These are phyloP conservation scores for Pugionium cornutum DNA, from an alignment of 345 rosid genomes.

Conservation along the genomic window DNA sequence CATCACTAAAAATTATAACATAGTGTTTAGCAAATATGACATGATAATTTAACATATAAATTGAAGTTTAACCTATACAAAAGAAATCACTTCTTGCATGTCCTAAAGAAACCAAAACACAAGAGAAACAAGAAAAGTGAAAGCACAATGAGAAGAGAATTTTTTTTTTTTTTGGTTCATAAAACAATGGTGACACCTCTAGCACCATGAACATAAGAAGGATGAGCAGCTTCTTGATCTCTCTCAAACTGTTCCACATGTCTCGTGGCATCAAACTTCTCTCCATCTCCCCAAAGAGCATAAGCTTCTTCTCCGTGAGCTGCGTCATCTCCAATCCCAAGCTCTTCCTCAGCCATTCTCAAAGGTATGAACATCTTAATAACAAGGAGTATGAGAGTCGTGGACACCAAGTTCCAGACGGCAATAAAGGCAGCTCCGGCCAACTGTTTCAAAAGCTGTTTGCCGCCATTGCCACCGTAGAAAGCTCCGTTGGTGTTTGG, in stretches of 20 bases:
- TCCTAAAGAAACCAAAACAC: no score
- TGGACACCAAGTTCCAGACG: constrained; percentile 66
- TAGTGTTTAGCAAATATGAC: no score
- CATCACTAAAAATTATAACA: no score
- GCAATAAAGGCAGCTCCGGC: constrained; percentile 68
- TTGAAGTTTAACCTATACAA: no score
- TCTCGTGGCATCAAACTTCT: constrained; percentile 67
- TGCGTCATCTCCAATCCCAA: constrained; percentile 83
- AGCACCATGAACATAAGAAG: constrained; percentile 60
- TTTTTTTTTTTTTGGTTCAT: constrained; percentile 2
- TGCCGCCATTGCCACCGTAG: constrained; percentile 70
- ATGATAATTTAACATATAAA: no score
- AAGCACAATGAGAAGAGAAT: no score
- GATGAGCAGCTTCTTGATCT: constrained; percentile 45
- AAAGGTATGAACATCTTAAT: constrained; percentile 69
- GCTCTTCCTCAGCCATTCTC: constrained; percentile 81
- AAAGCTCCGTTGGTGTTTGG: constrained; percentile 65
- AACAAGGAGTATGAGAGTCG: constrained; percentile 58
- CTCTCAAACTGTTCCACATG: constrained; percentile 45
- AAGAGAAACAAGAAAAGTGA: no score
- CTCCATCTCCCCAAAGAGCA: constrained; percentile 98
- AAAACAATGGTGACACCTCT: constrained; percentile 77
- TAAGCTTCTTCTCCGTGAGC: constrained; percentile 97
- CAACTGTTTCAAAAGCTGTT: constrained; percentile 70
- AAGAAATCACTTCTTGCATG: no score